These are phyloP conservation scores for Magnusiomyces magnusii DNA, from an alignment of 1,139 yeast genomes.

Conservation along the genomic window DNA sequence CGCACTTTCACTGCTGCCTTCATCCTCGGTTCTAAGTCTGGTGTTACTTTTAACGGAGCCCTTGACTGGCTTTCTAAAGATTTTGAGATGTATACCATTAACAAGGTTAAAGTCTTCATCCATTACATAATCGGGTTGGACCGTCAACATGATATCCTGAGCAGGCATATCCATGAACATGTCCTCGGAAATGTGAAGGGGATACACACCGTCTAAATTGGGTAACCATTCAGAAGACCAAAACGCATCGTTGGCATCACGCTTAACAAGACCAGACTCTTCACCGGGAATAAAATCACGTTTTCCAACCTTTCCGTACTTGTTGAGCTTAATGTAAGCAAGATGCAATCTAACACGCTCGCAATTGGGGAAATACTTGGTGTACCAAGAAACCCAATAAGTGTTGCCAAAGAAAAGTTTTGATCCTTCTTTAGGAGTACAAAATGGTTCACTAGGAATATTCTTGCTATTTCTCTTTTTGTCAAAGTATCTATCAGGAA, in stretches of 20 bases:
- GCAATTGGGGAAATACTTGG: constrained; percentile 46
- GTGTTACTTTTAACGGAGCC: constrained; percentile 44
- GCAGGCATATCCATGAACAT: constrained; percentile 48
- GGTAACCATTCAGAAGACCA: constrained; percentile 63
- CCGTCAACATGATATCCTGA: constrained; percentile 47
- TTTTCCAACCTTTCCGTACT: constrained; percentile 36
- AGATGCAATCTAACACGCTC: constrained; percentile 59
- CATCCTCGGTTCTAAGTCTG: constrained; percentile 32
- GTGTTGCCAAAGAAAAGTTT: constrained; percentile 50
- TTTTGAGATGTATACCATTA: constrained; percentile 48
- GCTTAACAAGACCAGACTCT: not conserved
- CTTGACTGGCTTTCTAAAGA: constrained; percentile 53
- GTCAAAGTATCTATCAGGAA: constrained; percentile 63
- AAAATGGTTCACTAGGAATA: constrained; percentile 60
- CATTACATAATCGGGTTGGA: constrained; percentile 60
- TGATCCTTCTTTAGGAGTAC: constrained; percentile 63
- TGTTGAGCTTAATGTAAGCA: constrained; percentile 54
- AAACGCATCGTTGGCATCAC: constrained; percentile 43
- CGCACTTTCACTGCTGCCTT: constrained; percentile 42
- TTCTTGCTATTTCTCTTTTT: constrained; percentile 52
- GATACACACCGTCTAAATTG: constrained; percentile 56
- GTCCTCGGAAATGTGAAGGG: constrained; percentile 49
- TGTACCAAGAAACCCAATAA: constrained; percentile 76
- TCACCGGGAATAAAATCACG: constrained; percentile 27
- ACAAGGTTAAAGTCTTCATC: constrained; percentile 50